Evolutionary conservation across 2,329 filamentous ascomycete species (phyloP).

Genomic region (Calonectria multiphialidica): DNA sequence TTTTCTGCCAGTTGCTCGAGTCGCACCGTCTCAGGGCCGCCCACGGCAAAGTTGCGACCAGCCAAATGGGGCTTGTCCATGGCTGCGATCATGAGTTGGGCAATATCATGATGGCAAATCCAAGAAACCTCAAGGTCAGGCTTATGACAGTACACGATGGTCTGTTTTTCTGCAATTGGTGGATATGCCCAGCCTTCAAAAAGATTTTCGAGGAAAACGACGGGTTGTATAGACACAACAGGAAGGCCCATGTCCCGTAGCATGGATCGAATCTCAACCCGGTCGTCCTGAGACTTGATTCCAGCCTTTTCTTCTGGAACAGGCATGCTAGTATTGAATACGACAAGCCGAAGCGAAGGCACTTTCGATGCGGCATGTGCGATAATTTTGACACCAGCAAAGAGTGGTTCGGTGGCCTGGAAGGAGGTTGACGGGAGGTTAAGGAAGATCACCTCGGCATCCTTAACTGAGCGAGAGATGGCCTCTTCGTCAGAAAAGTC

Average conservation of each 20-base stretch:
- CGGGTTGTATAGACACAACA: not conserved
- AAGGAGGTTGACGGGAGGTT: not conserved
- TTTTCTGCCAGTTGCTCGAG: not conserved
- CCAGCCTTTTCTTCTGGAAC: not conserved
- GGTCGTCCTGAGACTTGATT: not conserved
- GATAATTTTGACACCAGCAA: not conserved
- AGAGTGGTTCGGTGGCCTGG: not conserved
- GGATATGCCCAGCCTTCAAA: conserved; percentile 1
- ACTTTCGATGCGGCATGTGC: not conserved
- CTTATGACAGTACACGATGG: conserved; percentile 54
- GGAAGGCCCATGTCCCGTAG: not conserved
- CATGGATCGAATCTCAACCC: not conserved
- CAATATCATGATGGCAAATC: conserved; percentile 55
- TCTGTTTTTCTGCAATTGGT: conserved; percentile 34
- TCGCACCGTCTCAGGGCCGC: not conserved
- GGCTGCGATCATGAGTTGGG: conserved; percentile 52
- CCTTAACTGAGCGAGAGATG: not conserved
- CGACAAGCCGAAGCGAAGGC: not conserved
- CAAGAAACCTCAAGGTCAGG: conserved; percentile 50
- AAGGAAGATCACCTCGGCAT: not conserved
- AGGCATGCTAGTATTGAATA: not conserved
- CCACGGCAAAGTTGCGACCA: conserved; percentile 45
- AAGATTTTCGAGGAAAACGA: not conserved
- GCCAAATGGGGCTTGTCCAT: conserved; percentile 48
- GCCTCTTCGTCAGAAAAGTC: not conserved